These are phyloP conservation scores for Prunella vulgaris DNA, from an alignment of 257 asterid genomes.

Conservation along the genomic window DNA sequence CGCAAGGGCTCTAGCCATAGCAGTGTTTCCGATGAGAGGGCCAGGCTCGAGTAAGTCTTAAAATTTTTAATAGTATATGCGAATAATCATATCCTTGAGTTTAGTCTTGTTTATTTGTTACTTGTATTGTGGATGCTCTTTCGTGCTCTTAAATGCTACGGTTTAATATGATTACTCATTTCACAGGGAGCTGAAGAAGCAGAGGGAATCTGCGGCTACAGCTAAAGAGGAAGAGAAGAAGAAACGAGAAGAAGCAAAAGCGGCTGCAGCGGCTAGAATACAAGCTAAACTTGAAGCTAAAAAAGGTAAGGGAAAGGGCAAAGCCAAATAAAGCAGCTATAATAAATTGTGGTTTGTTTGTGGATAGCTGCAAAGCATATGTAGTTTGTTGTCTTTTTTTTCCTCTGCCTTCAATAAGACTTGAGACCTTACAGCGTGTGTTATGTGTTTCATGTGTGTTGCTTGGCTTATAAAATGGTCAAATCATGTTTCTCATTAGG, in stretches of 20 bases:
- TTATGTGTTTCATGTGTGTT: background rate
- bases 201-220: conserved; percentile 78
- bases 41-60: conserved; percentile 84
- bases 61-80: background rate
- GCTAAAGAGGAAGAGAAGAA: conserved; percentile 90
- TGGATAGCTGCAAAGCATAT: background rate
- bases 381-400: background rate
- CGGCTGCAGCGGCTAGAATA: conserved; percentile 92
- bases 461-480: background rate
- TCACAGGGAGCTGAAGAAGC: conserved; percentile 83
- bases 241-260: conserved; percentile 98
- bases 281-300: conserved; percentile 94
- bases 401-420: background rate
- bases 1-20: conserved; percentile 87
- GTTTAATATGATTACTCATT: background rate
- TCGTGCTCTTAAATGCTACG: too few relatives aligned
- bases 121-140: background rate
- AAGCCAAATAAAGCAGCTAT: conserved; percentile 42
- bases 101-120: background rate
- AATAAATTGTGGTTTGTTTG: background rate
- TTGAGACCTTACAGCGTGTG: background rate
- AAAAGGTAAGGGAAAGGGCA: conserved; percentile 95
- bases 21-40: conserved; percentile 86
- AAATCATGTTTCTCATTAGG: background rate
- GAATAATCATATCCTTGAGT: background rate